Evolutionary conservation across 78 protist genomes (phyloP), one percentile per base, ranked within the genome.

Genomic region (Protostelium mycophagum): DNA sequence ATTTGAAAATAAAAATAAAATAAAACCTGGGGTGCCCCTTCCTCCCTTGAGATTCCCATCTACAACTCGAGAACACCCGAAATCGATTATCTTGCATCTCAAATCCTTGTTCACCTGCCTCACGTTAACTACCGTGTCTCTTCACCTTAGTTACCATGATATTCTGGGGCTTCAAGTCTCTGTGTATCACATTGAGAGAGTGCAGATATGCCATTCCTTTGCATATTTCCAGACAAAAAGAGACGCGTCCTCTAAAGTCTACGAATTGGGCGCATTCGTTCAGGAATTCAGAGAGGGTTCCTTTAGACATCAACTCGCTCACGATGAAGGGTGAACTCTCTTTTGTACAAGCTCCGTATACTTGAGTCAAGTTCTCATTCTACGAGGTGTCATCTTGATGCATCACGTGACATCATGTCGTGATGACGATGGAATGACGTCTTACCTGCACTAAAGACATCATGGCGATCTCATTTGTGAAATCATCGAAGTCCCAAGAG

Each of bases 141-240:
- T 16, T 16, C 5, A 25, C 73, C 31, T 25, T 51, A 5, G 16
- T 51, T 16, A 51, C 73, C 73, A 51, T 51, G 0, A 92, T 86
- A 37, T 92, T 92, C 91, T 89, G 84, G 35, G 90, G 87, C 38
- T 92, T 92, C 38, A 92, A 63, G 83, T 92, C 94, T 25, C 94
- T 39, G 34, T 92, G 94, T 39, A 92, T 92, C 29, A 92, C 87
- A 35, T 91, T 91, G 1, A 86, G 91, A 35, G 89, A 86, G 85
- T 92, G 94, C 1, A 92, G 85, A 63, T 92, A 89, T 63, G 88
- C 84, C 94, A 92, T 92, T 34, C 88, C 94, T 37, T 85, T 84
- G 37, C 91, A 91, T 38, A 92, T 39, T 51, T 92, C 94, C 16
- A 87, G 34, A 16, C 73, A 51, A 16, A 51, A 51, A 16, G 31